Evolutionary conservation across 139 green algal genomes (phyloP).

Genomic region (Closterium sp.): DNA sequence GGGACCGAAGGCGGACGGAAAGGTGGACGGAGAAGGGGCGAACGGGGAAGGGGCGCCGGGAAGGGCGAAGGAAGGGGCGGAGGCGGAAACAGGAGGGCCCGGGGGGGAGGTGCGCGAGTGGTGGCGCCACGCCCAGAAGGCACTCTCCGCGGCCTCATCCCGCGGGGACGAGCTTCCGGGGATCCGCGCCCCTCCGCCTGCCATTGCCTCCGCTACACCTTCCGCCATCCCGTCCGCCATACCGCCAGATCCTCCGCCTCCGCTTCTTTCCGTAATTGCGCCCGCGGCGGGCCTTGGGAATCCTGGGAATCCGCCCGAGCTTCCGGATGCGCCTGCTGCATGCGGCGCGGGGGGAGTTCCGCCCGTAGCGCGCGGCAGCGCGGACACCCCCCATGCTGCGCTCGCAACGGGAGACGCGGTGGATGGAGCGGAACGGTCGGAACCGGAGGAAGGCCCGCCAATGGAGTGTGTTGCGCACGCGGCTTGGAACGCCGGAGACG

Average conservation of each 20-base stretch:
- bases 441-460: not conserved
- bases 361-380: too few species aligned
- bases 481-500: not conserved
- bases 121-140: not conserved
- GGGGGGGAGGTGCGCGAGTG: not conserved
- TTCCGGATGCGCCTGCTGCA: not conserved
- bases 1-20: not conserved
- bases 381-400: not conserved
- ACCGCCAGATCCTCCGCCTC: not conserved
- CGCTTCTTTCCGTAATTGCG: not conserved
- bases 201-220: not conserved
- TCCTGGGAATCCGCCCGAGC: not conserved
- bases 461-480: not conserved
- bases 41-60: not conserved
- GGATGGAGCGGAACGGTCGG: not conserved
- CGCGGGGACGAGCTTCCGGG: not conserved
- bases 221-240: not conserved
- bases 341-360: not conserved
- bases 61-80: not conserved
- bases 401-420: not conserved
- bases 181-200: not conserved
- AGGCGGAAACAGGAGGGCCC: not conserved
- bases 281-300: not conserved
- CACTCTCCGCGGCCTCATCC: not conserved
- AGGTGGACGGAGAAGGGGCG: not conserved